Evolutionary conservation across 2,329 filamentous ascomycete genomes (phyloP).

Genomic region (Arthrobotrys sinensis): DNA sequence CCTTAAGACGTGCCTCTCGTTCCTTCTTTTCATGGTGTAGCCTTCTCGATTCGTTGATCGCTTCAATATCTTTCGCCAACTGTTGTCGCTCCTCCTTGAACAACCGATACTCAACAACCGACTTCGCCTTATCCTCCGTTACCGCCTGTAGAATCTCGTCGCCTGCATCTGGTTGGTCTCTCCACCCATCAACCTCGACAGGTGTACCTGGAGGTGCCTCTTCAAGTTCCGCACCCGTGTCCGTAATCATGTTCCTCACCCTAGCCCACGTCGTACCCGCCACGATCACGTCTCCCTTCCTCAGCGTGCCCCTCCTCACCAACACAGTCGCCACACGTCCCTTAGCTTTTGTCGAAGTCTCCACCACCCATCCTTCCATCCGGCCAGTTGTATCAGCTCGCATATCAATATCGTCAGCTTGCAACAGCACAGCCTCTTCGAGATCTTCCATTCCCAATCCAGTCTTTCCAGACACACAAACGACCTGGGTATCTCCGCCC

Average conservation of each 20-base stretch:
- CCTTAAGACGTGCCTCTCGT: conserved; percentile 68
- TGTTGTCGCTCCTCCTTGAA: conserved; percentile 79
- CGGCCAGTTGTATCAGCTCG: conserved; percentile 82
- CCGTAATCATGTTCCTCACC: conserved; percentile 86
- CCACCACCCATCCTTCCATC: conserved; percentile 93
- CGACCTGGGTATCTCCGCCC: conserved; percentile 93
- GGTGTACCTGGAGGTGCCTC: conserved; percentile 89
- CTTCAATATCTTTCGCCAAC: conserved; percentile 79
- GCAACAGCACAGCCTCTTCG: conserved; percentile 88
- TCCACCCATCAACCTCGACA: conserved; percentile 96
- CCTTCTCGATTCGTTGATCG: conserved; percentile 79
- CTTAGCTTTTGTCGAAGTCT: conserved; percentile 86
- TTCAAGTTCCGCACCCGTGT: conserved; percentile 80
- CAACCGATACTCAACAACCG: conserved; percentile 81
- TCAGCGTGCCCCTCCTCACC: conserved; percentile 87
- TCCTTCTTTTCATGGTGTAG: conserved; percentile 75
- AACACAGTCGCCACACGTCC: conserved; percentile 87
- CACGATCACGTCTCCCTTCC: conserved; percentile 84
- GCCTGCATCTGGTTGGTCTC: conserved; percentile 85
- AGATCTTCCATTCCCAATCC: conserved; percentile 91
- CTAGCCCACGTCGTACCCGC: conserved; percentile 90
- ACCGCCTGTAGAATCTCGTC: conserved; percentile 86
- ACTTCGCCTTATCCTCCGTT: conserved; percentile 79
- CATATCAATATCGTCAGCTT: conserved; percentile 91
- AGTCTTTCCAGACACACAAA: conserved; percentile 92